Conservation (phyloP, 192 early-diverging fungal species). For the Fimicolochytrium jonesii region DNA sequence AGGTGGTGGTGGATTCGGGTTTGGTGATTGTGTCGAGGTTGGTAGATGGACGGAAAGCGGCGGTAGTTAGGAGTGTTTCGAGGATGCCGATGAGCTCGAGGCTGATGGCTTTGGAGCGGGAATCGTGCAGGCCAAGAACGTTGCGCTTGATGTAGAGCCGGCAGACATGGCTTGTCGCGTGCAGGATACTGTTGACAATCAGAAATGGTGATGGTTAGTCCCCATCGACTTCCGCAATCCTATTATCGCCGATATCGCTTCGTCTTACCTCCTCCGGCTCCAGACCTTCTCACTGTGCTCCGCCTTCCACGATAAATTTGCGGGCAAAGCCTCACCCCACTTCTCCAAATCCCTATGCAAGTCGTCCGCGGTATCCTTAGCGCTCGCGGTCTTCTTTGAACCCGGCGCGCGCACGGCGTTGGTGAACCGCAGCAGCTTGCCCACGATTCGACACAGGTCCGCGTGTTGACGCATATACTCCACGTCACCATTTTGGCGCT, state of each 20-base stretch:
- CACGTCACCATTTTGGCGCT: slow-evolving; percentile 4
- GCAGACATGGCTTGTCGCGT: no score
- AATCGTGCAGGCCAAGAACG: background rate
- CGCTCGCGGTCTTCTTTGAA: slow-evolving; percentile 6
- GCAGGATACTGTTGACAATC: no score
- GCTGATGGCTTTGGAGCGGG: background rate
- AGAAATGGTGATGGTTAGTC: no score
- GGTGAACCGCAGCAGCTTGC: background rate
- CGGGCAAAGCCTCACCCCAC: slow-evolving; percentile 11
- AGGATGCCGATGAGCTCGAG: background rate
- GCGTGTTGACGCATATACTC: slow-evolving; percentile 16
- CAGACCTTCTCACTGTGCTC: background rate
- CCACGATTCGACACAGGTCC: slow-evolving; percentile 5
- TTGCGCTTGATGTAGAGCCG: slow-evolving; percentile 8
- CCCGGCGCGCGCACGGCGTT: slow-evolving; percentile 3
- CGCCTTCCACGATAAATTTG: background rate
- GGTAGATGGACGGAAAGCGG: background rate
- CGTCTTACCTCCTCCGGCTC: background rate
- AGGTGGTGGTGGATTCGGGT: background rate
- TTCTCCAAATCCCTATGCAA: slow-evolving; percentile 1
- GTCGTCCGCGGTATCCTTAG: background rate
- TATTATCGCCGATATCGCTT: no score
- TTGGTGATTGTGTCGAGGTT: background rate
- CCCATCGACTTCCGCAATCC: no score
- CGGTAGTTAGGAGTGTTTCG: background rate